Percentiles rank a stretch among this genome's conserved stretches.
These are phyloP conservation scores for Olyra latifolia DNA, from an alignment of 176 grass and related monocot species.

Conservation along the genomic window DNA sequence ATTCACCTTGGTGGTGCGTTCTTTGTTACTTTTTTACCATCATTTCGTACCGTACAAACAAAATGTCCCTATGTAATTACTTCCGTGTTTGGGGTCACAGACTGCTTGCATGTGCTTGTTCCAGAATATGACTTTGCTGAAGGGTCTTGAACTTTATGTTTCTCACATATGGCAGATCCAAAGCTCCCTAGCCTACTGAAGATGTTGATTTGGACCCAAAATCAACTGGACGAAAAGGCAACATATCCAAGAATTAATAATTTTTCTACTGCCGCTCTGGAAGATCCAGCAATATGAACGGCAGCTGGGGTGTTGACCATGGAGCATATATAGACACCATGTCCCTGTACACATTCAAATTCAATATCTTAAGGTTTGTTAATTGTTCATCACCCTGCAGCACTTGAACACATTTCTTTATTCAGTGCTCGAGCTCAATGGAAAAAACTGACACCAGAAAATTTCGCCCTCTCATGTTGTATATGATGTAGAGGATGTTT, in stretches of 20 bases:
- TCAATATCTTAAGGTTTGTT: constrained; percentile 1
- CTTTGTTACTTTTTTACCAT: not conserved
- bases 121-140: not conserved
- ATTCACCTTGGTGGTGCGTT: not conserved
- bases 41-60: not conserved
- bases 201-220: constrained; percentile 89
- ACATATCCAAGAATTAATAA: constrained; percentile 75
- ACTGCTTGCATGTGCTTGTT: not conserved
- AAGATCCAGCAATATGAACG: constrained; percentile 72
- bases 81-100: not conserved
- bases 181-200: constrained; percentile 95
- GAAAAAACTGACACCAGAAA: constrained; percentile 9
- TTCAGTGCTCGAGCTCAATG: constrained; percentile 24
- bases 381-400: not conserved
- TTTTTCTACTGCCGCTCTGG: constrained; percentile 57
- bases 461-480: not conserved
- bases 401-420: constrained; percentile 3
- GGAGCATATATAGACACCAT: constrained; percentile 3
- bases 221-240: constrained; percentile 85
- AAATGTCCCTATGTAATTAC: not conserved
- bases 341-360: not conserved
- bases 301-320: not conserved
- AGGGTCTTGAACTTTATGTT: not conserved
- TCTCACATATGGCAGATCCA: constrained; percentile 55
- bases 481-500: constrained; percentile 43